phyloP scores from a whole-genome alignment of 148 eudicot species.

The Salicornia ramosissima region DNA sequence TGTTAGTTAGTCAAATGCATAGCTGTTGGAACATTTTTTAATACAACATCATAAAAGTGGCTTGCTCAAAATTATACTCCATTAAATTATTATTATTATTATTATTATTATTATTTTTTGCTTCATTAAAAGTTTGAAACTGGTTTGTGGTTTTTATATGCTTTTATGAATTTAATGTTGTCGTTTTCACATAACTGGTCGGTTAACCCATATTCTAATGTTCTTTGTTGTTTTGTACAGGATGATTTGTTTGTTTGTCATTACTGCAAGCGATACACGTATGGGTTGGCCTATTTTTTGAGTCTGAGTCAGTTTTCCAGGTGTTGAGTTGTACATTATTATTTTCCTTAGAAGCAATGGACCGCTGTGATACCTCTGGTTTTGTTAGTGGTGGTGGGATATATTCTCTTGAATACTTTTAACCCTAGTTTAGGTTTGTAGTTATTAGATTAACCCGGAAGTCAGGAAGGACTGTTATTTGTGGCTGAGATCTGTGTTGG shows the following conservation, averaged over 20 bases:
- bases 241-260: constrained; percentile 32
- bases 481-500: constrained; percentile 39
- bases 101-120: no score
- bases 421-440: constrained; percentile 48
- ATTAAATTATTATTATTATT: no score
- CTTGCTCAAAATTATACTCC: not conserved
- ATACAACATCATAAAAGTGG: not conserved
- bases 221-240: constrained; percentile 37
- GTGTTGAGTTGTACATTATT: constrained; percentile 6
- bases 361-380: constrained; percentile 93
- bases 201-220: constrained; percentile 1
- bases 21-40: not conserved
- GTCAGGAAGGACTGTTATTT: constrained; percentile 65
- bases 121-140: no score
- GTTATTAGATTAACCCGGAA: constrained; percentile 50
- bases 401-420: constrained; percentile 38
- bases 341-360: constrained; percentile 49
- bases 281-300: constrained; percentile 16
- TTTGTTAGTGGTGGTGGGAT: constrained; percentile 90
- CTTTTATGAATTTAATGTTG: no score
- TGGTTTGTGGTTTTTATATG: no score
- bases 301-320: constrained; percentile 21
- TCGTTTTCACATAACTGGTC: not conserved
- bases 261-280: constrained; percentile 21
- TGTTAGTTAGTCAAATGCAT: no score